phyloP scores from a whole-genome alignment of 208 protist genomes.

The Polymyxa betae region DNA sequence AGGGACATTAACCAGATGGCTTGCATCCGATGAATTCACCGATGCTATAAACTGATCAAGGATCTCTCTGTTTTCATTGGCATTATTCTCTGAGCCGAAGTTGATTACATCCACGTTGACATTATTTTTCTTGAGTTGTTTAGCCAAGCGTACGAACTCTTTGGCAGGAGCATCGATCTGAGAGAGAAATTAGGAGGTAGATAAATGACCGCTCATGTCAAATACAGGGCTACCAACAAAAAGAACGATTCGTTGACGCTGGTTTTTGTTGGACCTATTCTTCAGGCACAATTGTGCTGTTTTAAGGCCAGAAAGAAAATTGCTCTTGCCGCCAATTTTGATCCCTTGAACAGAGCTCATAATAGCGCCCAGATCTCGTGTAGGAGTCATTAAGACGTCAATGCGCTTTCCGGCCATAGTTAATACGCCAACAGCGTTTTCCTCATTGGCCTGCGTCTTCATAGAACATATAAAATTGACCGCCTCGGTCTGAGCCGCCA shows the following conservation, averaged over 20 bases:
- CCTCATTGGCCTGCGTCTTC: conserved; percentile 91
- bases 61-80: conserved; percentile 83
- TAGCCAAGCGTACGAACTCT: conserved; percentile 86
- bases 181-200: conserved; percentile 51
- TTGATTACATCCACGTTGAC: conserved; percentile 93
- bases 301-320: conserved; percentile 55
- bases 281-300: conserved; percentile 87
- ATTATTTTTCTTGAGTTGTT: conserved; percentile 93
- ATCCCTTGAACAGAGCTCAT: conserved; percentile 84
- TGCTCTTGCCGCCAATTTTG: conserved; percentile 85
- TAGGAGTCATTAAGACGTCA: conserved; percentile 90
- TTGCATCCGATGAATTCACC: conserved; percentile 72
- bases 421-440: conserved; percentile 93
- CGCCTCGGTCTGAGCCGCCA: conserved; percentile 92
- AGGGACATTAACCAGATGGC: conserved; percentile 59
- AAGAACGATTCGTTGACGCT: conserved; percentile 92
- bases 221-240: conserved; percentile 93
- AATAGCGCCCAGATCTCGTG: conserved; percentile 87
- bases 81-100: conserved; percentile 83
- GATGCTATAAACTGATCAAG: conserved; percentile 85
- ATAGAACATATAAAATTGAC: conserved; percentile 86
- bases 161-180: conserved; percentile 64
- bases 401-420: conserved; percentile 80
- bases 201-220: not conserved
- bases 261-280: conserved; percentile 90